Evolutionary conservation across 768 basidiomycete genomes (phyloP).

Genomic region (Phylloporus sp.): DNA sequence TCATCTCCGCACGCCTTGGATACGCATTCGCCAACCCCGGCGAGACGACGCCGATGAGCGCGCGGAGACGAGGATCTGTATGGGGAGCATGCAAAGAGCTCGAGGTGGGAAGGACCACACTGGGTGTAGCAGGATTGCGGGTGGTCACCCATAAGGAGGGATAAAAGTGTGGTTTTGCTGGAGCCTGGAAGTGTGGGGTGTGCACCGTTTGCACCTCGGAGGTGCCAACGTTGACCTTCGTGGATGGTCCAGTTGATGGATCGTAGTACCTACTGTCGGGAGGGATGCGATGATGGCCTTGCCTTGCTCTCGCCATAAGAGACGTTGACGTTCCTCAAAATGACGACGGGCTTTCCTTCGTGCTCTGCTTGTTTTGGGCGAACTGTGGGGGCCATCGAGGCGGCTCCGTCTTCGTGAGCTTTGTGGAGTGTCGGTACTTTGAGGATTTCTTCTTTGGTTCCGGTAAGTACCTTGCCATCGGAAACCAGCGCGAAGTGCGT

Average conservation of each 20-base stretch:
- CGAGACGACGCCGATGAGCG: slow-evolving; percentile 71
- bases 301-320: slow-evolving; percentile 64
- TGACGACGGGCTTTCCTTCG: slow-evolving; percentile 44
- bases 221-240: slow-evolving; percentile 83
- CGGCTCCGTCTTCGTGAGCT: not conserved
- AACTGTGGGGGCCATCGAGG: not conserved
- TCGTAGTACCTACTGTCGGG: slow-evolving; percentile 56
- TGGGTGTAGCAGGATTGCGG: slow-evolving; percentile 92
- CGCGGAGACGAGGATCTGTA: slow-evolving; percentile 52
- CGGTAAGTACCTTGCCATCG: slow-evolving; percentile 46
- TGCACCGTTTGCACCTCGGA: slow-evolving; percentile 82
- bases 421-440: slow-evolving; percentile 17
- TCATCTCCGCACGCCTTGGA: slow-evolving; percentile 63
- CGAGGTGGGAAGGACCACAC: slow-evolving; percentile 37
- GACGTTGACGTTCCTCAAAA: slow-evolving; percentile 64
- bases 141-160: slow-evolving; percentile 89
- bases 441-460: slow-evolving; percentile 45
- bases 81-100: slow-evolving; percentile 63
- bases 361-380: not conserved
- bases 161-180: slow-evolving; percentile 91
- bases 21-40: slow-evolving; percentile 92
- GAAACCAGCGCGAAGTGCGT: slow-evolving; percentile 58
- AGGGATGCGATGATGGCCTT: slow-evolving; percentile 3
- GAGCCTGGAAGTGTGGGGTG: slow-evolving; percentile 55
- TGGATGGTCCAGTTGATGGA: slow-evolving; percentile 78